These are phyloP conservation scores for Colletotrichum ledebouriae DNA, from an alignment of 2,329 filamentous ascomycete genomes.

Conservation along the genomic window DNA sequence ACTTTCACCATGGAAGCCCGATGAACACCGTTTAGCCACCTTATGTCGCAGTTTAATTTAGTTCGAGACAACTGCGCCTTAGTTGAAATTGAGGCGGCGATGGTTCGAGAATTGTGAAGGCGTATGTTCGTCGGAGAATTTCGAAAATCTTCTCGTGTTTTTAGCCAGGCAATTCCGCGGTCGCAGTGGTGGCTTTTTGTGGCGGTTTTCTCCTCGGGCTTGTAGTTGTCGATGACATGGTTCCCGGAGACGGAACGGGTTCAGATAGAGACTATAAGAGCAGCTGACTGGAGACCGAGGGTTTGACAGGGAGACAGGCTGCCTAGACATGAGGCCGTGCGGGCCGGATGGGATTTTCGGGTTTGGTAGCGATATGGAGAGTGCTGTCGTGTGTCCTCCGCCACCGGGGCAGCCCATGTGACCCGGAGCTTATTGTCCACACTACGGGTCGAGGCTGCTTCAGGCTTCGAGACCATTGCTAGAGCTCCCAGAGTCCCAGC, in stretches of 20 bases:
- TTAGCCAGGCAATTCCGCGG: not conserved
- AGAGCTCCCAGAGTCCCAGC: not conserved
- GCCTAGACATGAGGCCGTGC: not conserved
- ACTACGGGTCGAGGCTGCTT: not conserved
- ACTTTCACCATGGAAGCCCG: not conserved
- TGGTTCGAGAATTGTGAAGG: not conserved
- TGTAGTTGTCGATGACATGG: conserved; percentile 23
- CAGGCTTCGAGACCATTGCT: not conserved
- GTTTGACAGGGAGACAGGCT: conserved; percentile 7
- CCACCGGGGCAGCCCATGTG: not conserved
- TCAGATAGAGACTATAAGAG: not conserved
- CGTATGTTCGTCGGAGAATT: not conserved
- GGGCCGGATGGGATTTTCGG: conserved; percentile 19
- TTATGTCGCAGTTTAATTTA: not conserved
- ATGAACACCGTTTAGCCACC: not conserved
- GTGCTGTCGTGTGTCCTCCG: not conserved
- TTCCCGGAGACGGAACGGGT: conserved; percentile 4
- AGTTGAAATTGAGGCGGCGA: not conserved
- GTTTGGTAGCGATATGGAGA: conserved; percentile 3
- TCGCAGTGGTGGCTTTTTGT: not conserved
- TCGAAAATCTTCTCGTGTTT: not conserved
- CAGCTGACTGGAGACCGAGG: not conserved
- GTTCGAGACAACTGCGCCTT: not conserved
- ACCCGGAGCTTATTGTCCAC: conserved; percentile 18
- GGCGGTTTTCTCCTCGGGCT: not conserved